Base-by-base conservation (phyloP, 129 eudicot genomes). In the Silybum marianum region DNA sequence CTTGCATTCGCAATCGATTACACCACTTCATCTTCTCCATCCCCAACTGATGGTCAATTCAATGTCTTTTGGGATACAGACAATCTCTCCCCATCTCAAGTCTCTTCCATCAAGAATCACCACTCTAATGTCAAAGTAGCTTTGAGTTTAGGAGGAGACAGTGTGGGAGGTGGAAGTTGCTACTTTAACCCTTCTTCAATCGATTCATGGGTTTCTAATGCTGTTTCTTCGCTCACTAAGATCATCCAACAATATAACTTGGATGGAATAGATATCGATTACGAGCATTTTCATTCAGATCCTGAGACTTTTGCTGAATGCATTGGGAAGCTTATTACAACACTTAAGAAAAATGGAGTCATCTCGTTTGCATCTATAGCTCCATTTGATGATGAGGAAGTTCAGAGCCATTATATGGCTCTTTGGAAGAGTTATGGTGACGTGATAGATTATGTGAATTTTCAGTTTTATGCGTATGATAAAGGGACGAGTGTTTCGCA, bases 231-330 rank as follows among this genome's bases (percentile, higher is more conserved):
- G 0, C 85, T 93, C 24, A 90, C 93, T 11, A 30, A 73, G 0
- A 89, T 93, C 83, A 86, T 93, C 75, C 85, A 87, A 63, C 76
- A 84, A n/a, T 90, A 90, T 69, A 82, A 93, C 16, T 71, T 93
- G n/a, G 96, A 90, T 40, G 97, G 97, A 7, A 90, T 93, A 30
- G 93, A 93, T 76, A 86, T 93, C 40, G 97, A 93, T 39, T 93
- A 93, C 51, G 97, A 93, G 84, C 97, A 93, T 75, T 93, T 93
- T 78, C 84, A 81, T 11, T 74, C 92, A 7, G 92, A 89, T 40
- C 89, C 88, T 0, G 24, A 80, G 4, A 93, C 92, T 3, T 93
- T 93, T 74, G 93, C 97, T 0, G 85, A 87, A 25, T 90, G 97
- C 88, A 88, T 93, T 1, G 96, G 93, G 60, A 77, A 38, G 78